Percentiles rank a stretch among this genome's conserved stretches.
Evolutionary conservation across 768 basidiomycete genomes (phyloP).

Genomic region (Cystobasidium ongulense): DNA sequence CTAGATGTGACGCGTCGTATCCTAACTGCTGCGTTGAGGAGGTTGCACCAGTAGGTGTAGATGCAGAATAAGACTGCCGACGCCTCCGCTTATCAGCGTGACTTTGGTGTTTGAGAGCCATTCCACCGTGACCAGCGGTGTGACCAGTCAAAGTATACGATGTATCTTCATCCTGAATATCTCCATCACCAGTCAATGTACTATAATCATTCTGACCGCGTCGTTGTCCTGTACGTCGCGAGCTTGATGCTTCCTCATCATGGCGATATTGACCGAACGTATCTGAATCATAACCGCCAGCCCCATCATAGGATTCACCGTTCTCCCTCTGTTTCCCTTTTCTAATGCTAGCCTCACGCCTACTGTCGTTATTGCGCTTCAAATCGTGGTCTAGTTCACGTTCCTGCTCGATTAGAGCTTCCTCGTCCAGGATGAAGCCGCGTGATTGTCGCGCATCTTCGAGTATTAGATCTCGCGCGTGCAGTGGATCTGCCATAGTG

Average conservation of each 20-base stretch:
- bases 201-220: not conserved
- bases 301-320: not conserved
- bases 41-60: not conserved
- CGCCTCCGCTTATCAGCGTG: not conserved
- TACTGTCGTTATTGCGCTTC: not conserved
- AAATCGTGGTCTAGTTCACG: not conserved
- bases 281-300: not conserved
- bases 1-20: no score
- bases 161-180: not conserved
- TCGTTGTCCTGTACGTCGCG: no score
- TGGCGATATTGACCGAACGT: not conserved
- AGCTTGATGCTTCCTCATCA: not conserved
- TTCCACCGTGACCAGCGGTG: not conserved
- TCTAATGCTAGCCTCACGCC: not conserved
- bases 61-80: not conserved
- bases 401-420: slow-evolving; percentile 4
- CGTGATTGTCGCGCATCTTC: slow-evolving; percentile 16
- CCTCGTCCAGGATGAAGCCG: slow-evolving; percentile 5
- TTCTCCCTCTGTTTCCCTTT: not conserved
- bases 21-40: not conserved
- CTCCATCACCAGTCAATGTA: not conserved
- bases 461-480: slow-evolving; percentile 9
- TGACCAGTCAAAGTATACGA: not conserved
- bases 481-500: slow-evolving; percentile 9
- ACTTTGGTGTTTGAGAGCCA: not conserved